phyloP scores from a whole-genome alignment of 176 grass and related monocot genomes.

The Thinopyrum elongatum region DNA sequence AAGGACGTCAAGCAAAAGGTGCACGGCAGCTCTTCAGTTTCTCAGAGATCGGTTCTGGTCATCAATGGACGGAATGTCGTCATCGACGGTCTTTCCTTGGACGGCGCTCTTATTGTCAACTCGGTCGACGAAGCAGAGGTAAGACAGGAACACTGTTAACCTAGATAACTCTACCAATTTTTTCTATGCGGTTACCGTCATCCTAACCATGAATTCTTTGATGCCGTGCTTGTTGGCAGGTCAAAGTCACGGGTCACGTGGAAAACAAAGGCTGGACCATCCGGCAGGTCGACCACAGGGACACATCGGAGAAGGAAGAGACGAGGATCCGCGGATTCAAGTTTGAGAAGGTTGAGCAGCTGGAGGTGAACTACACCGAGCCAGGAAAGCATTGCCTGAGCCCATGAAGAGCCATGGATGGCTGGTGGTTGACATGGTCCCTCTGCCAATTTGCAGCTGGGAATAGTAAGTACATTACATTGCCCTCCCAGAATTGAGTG shows the following conservation, averaged over 20 bases:
- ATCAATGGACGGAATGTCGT: slow-evolving; percentile 56
- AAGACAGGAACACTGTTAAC: neutral
- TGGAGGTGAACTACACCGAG: slow-evolving; percentile 55
- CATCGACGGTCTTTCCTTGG: slow-evolving; percentile 62
- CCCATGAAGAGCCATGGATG: slow-evolving; percentile 16
- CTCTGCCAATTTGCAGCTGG: neutral
- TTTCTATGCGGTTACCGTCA: neutral
- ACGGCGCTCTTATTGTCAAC: slow-evolving; percentile 73
- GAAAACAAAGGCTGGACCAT: slow-evolving; percentile 71
- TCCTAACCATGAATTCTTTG: neutral
- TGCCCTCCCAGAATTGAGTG: neutral
- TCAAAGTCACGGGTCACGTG: slow-evolving; percentile 52
- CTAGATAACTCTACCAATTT: neutral
- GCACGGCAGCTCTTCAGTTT: slow-evolving; percentile 38
- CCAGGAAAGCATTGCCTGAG: slow-evolving; percentile 36
- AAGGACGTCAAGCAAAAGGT: slow-evolving; percentile 67
- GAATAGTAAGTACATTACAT: neutral
- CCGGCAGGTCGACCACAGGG: slow-evolving; percentile 63
- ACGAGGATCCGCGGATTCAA: slow-evolving; percentile 80
- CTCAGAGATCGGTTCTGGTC: slow-evolving; percentile 64
- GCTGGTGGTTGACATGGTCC: neutral
- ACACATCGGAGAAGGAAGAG: slow-evolving; percentile 67
- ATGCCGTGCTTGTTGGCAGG: slow-evolving; percentile 27
- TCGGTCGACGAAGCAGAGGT: slow-evolving; percentile 79
- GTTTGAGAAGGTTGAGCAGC: slow-evolving; percentile 72